Evolutionary conservation across 208 protist species (phyloP), one percentile per base, ranked within the genome.

Genomic region (Leptomonas pyrrhocoris): DNA sequence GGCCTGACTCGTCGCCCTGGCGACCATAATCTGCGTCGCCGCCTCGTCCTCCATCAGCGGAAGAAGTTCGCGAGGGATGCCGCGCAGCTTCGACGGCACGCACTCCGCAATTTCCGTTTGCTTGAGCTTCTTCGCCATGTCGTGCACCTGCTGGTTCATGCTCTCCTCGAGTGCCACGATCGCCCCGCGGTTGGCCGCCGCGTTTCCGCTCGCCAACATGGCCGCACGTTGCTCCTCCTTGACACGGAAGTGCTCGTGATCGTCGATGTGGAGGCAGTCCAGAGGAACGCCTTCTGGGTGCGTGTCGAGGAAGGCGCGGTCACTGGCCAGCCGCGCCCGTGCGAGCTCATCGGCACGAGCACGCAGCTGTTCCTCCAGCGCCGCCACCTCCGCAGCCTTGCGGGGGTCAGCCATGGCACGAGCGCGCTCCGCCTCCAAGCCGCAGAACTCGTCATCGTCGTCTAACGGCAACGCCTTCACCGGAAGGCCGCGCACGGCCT

Each of bases 401-500:
- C 64, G 61, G 1, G 72, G 62, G 34, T 77, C 77, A 18, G 56
- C 59, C 70, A 77, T 55, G 21, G 72, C 74, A 0, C 55, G 48
- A 9, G 77, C 76, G 38, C 77, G 77, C 46, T 77, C 48, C n/a
- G 48, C 23, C 60, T 87, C 81, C 65, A 93, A 70, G 25, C 60
- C 19, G 61, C 79, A 81, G 74, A 95, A 93, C 59, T 79, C 60
- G 30, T 65, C 65, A 67, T 93, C 86, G 51, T 65, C 54, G 60
- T 90, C 80, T 30, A 94, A 81, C 12, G 74, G 72, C n/a, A 90
- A 63, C 11, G 73, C 62, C 38, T 77, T 50, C 0, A 86, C 66
- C 0, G 85, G 71, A 8, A 93, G 61, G 28, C 89, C 89, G 28
- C 82, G 73, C 27, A 83, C 53, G 25, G 79, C 50, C 0, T 48